phyloP scores from a whole-genome alignment of 805 yeast species.

The Monosporozyma yasuniensis region DNA sequence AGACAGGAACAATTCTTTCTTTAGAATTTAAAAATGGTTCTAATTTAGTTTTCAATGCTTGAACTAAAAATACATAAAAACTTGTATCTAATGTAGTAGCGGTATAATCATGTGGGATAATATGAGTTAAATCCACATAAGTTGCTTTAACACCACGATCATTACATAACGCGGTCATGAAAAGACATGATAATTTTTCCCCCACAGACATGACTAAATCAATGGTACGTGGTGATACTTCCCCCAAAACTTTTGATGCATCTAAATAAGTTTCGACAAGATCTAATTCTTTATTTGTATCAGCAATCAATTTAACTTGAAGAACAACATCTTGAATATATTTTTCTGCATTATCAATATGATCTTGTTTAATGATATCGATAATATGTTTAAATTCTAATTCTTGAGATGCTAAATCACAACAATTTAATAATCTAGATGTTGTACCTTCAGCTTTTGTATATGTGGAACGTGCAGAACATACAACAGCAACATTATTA shows the following conservation, averaged over 20 bases:
- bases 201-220: slow-evolving; percentile 91
- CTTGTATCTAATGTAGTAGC: slow-evolving; percentile 53
- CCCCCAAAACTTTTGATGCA: slow-evolving; percentile 89
- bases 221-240: slow-evolving; percentile 76
- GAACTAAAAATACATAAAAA: slow-evolving; percentile 51
- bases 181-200: slow-evolving; percentile 84
- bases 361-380: slow-evolving; percentile 68
- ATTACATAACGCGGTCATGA: slow-evolving; percentile 76
- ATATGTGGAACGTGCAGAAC: slow-evolving; percentile 87
- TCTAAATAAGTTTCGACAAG: slow-evolving; percentile 61
- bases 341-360: slow-evolving; percentile 57
- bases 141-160: slow-evolving; percentile 72
- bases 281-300: slow-evolving; percentile 57
- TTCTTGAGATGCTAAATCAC: slow-evolving; percentile 61
- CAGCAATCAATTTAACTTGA: slow-evolving; percentile 44
- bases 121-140: slow-evolving; percentile 68
- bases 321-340: slow-evolving; percentile 40
- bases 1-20: slow-evolving; percentile 59
- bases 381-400: slow-evolving; percentile 51
- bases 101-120: slow-evolving; percentile 55
- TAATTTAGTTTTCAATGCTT: slow-evolving; percentile 43
- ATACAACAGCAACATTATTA: slow-evolving; percentile 81
- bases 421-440: slow-evolving; percentile 72
- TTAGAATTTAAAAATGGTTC: slow-evolving; percentile 32
- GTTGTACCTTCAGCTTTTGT: slow-evolving; percentile 96